phyloP scores from a whole-genome alignment of 306 rosid species.

The Dalbergia oliveri region DNA sequence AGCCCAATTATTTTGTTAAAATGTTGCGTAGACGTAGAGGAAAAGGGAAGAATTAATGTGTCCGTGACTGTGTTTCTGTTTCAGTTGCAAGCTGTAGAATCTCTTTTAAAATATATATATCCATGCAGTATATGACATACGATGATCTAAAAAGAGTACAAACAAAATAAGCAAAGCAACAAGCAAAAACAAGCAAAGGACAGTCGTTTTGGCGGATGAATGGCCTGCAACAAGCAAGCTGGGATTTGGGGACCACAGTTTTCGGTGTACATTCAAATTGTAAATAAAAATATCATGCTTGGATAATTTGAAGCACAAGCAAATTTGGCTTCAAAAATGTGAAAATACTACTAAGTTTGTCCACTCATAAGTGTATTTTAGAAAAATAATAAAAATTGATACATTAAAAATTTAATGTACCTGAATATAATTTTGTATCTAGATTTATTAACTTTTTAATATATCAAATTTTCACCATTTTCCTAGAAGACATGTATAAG shows the following conservation, averaged over 20 bases:
- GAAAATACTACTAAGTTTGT: no score
- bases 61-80: constrained; percentile 33
- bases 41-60: constrained; percentile 7
- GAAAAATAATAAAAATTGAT: no score
- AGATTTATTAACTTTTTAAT: no score
- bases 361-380: no score
- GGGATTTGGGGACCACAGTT: constrained; percentile 49
- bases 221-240: constrained; percentile 50
- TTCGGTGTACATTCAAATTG: not conserved
- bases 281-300: no score
- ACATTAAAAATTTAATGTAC: no score
- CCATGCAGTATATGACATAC: not conserved
- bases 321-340: no score
- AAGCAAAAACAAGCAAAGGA: constrained; percentile 40
- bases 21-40: not conserved
- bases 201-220: constrained; percentile 43
- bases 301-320: no score
- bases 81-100: constrained; percentile 34
- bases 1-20: not conserved
- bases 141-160: constrained; percentile 7
- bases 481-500: no score
- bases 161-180: constrained; percentile 22
- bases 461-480: no score
- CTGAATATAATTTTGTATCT: no score
- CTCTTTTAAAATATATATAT: constrained; percentile 10